Evolutionary conservation across 2,329 filamentous ascomycete species (phyloP).

Genomic region (Colletotrichum kahawae): DNA sequence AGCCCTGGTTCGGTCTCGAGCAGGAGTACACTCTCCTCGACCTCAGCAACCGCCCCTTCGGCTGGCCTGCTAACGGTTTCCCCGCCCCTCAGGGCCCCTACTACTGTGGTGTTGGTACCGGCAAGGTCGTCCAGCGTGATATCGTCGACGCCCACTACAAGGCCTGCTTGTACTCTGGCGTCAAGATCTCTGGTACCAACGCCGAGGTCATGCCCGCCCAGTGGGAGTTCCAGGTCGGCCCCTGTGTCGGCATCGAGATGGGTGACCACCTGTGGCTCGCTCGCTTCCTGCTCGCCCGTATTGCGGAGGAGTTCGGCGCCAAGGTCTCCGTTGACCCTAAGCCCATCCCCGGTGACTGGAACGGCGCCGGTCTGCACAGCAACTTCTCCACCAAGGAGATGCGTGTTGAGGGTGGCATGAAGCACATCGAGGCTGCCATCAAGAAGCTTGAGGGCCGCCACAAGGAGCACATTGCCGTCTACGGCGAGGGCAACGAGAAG

Average conservation of each 20-base stretch:
- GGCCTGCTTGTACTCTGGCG: constrained; percentile 68
- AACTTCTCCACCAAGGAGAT: constrained; percentile 93
- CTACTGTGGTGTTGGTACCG: constrained; percentile 90
- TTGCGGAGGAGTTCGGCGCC: constrained; percentile 95
- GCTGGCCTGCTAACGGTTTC: constrained; percentile 78
- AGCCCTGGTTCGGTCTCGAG: constrained; percentile 97
- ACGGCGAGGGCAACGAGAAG: constrained; percentile 93
- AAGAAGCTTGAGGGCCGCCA: constrained; percentile 83
- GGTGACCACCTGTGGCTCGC: constrained; percentile 94
- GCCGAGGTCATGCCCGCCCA: constrained; percentile 98
- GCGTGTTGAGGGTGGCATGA: constrained; percentile 88
- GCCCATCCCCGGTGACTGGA: constrained; percentile 88
- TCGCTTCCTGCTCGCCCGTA: constrained; percentile 83
- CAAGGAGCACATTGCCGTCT: constrained; percentile 87
- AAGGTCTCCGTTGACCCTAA: constrained; percentile 96
- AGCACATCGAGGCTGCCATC: constrained; percentile 86
- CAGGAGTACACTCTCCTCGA: constrained; percentile 85
- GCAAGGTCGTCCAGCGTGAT: constrained; percentile 97
- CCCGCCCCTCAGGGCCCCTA: constrained; percentile 92
- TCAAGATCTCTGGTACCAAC: constrained; percentile 98
- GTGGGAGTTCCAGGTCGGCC: constrained; percentile 98
- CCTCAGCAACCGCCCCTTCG: constrained; percentile 84
- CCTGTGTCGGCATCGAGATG: constrained; percentile 86
- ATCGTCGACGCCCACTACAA: constrained; percentile 96
- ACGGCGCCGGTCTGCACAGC: constrained; percentile 91